Base-by-base conservation (phyloP, 352 stramenopile genomes). In the Phytophthora cryptogea region DNA sequence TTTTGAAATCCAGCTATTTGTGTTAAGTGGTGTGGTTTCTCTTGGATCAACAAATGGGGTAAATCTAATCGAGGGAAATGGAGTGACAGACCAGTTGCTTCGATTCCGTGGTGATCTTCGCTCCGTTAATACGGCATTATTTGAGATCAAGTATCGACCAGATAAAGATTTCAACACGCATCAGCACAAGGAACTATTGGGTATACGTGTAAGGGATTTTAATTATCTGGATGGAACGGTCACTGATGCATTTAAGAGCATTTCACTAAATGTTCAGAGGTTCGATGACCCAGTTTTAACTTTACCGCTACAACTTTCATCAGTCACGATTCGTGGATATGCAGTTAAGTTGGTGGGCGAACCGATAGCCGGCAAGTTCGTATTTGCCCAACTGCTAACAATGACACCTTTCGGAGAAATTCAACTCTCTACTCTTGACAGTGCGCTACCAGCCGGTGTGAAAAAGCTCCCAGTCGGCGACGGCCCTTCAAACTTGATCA, bases 111-210 rank as follows among this genome's bases (percentile, higher is more conserved):
- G 86, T 11, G 44, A 68, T 20, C 39, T 95, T 28, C 54, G 72
- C 8, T 61, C 77, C 20, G 68, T 93, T 14, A 94, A 92, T 52
- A 37, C 57, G 1, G 86, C 86, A 20, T 49, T 95, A 0, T 89
- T 90, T n/a, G 74, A 92, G 44, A 72, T 95, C 32, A 73, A 66
- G 16, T 95, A 95, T 55, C 61, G 51, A 37, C 82, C 86, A 3
- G 76, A 94, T 42, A 70, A 68, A 44, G 68, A 95, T 20, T 95
- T 89, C 54, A 95, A 92, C 40, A 84, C 75, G 0, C 63, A 68
- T 1, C 80, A 87, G 10, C 83, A 95, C 33, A 14, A 40, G 4
- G 86, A 95, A 42, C 57, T 61, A 14, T 66, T 95, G 5, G 71
- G 77, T 11, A 74, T 92, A 32, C 68, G 60, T 14, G 71, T 90